Conservation (phyloP, 306 rosid genomes). For the Castanopsis chinensis region DNA sequence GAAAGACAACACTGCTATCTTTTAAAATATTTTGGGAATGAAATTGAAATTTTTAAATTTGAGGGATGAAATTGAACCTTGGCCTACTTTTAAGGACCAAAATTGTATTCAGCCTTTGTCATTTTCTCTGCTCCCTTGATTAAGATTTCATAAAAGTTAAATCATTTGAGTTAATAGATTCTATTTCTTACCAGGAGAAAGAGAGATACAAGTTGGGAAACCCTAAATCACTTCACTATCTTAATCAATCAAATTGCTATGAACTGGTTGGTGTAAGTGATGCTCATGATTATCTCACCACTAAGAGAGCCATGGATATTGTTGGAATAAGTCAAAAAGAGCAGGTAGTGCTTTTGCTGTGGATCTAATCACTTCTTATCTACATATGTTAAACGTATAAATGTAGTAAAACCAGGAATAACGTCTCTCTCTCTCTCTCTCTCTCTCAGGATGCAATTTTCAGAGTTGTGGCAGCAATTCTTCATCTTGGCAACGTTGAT, state of each 20-base stretch:
- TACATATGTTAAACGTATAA: slow-evolving; percentile 13
- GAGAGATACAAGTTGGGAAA: slow-evolving; percentile 78
- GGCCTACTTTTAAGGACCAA: no score
- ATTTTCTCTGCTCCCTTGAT: background rate
- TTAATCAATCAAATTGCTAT: slow-evolving; percentile 83
- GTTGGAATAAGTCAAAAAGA: slow-evolving; percentile 80
- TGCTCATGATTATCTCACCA: slow-evolving; percentile 73
- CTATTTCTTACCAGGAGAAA: slow-evolving; percentile 57
- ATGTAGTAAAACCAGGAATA: slow-evolving; percentile 18
- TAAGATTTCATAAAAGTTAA: background rate
- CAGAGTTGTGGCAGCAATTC: slow-evolving; percentile 89
- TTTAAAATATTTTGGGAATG: no score
- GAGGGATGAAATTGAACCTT: no score
- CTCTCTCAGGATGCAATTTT: slow-evolving; percentile 77
- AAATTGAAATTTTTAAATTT: no score
- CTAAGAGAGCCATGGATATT: slow-evolving; percentile 88
- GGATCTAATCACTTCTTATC: slow-evolving; percentile 18
- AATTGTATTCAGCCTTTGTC: no score
- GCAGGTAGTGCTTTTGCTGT: slow-evolving; percentile 52
- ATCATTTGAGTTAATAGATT: slow-evolving; percentile 18
- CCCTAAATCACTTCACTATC: slow-evolving; percentile 82
- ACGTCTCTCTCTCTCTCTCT: slow-evolving; percentile 1
- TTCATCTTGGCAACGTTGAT: slow-evolving; percentile 83
- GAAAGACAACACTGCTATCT: no score
- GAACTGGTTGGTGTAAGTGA: slow-evolving; percentile 69